Conservation (phyloP, 768 basidiomycete species). For the Boletus insuetus region DNA sequence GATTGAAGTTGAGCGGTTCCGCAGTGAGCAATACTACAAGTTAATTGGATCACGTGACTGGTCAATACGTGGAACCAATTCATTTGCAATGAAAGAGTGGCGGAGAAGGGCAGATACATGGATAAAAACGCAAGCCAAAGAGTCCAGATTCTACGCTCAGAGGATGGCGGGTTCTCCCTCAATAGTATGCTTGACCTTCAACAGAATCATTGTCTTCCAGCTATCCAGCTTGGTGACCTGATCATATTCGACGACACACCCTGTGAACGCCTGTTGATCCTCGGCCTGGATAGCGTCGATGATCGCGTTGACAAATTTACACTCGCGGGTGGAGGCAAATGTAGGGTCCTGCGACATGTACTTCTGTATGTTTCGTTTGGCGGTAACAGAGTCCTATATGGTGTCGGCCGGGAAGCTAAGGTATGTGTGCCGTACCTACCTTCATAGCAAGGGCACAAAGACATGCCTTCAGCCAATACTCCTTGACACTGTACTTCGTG, state of each 20-base stretch:
- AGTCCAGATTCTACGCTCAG: conserved; percentile 7
- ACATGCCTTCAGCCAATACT: conserved; percentile 88
- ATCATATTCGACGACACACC: conserved; percentile 88
- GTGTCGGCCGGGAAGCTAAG: conserved; percentile 9
- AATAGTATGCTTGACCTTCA: conserved; percentile 85
- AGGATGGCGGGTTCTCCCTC: conserved; percentile 50
- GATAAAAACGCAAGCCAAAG: background rate
- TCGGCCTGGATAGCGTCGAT: conserved; percentile 74
- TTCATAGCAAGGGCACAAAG: conserved; percentile 87
- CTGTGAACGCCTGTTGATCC: conserved; percentile 74
- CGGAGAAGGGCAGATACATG: background rate
- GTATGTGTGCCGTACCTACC: conserved; percentile 45
- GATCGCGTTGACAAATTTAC: conserved; percentile 78
- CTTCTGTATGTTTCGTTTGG: conserved; percentile 71
- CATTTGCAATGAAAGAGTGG: background rate
- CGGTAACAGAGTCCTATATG: conserved; percentile 77
- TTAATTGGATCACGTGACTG: conserved; percentile 19
- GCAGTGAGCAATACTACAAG: too few species aligned
- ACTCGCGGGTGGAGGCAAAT: conserved; percentile 87
- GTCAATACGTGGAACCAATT: conserved; percentile 18
- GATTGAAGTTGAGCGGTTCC: background rate
- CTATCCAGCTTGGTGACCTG: conserved; percentile 90
- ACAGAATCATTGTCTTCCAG: conserved; percentile 90
- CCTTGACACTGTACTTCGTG: conserved; percentile 99
- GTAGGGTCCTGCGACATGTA: conserved; percentile 83